Evolutionary conservation across 78 protist species (phyloP), one percentile per base, ranked within the genome.

Genomic region (Planoprotostelium fungivorum): DNA sequence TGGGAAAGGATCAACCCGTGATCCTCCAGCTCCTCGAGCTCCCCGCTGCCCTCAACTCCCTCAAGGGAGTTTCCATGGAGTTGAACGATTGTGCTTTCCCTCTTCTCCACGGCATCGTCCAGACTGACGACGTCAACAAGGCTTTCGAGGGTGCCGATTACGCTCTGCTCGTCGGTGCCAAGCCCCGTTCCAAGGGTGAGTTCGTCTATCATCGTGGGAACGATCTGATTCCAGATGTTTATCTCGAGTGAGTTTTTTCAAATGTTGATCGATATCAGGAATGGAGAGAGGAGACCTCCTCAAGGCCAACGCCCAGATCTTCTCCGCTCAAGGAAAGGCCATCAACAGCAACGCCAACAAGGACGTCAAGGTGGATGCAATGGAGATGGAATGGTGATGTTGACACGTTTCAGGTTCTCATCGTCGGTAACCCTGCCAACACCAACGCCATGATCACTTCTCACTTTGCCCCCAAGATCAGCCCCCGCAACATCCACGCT

Each of bases 361-460:
- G 37, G 31, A 29, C 51, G 93, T 91, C 90, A 87, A 89, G 73
- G 73, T 51, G 16, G 5, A 16, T 25, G n/a, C n/a, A n/a, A n/a
- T n/a, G n/a, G n/a, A n/a, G n/a, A n/a, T n/a, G n/a, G n/a, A 83
- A n/a, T 31, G 94, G 91, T 83, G 88, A 91, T 63, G 87, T 86
- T 84, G 94, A 91, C 29, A 91, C 91, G 38, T 63, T 91, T 35
- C 34, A 91, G 34, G 94, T 95, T n/a, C 63, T 97, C 25, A 98
- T 97, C 87, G 99, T 98, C 1, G 99, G 99, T 88, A 98, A 98
- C 95, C 99, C 99, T 36, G 98, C 99, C 88, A 98, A 98, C 94
- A 98, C 99, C 90, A 98, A 98, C 87, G 95, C 96, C 16, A 35
- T 97, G 29, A 94, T 98, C 87, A 86, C 94, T 29, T 29, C 91